A percentile compares a stretch with the other conserved stretches of the same genome.
Evolutionary conservation across 1,284 basidiomycete genomes (phyloP).

Genomic region (Paramarasmius palmivorus): DNA sequence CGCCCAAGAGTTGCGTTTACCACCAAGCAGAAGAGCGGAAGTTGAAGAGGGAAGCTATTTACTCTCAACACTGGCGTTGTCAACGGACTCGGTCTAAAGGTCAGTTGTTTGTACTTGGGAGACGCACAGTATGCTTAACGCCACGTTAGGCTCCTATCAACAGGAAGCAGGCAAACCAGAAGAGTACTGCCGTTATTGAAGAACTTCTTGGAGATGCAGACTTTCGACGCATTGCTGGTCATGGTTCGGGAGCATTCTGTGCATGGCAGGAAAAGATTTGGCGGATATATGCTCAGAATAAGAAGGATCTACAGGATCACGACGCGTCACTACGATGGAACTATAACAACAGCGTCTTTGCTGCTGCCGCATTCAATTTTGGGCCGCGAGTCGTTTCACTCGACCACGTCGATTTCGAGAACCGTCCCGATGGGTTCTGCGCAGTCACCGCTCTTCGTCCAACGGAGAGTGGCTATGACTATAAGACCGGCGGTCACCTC

Average conservation of each 20-base stretch:
- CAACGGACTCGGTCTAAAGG: constrained; percentile 10
- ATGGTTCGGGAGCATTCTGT: too few species aligned
- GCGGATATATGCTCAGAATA: background rate
- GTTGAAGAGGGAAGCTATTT: constrained; percentile 9
- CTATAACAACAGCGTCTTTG: constrained; percentile 3
- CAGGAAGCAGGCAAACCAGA: too few species aligned
- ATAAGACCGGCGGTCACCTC: constrained; percentile 10
- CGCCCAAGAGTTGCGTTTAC: background rate
- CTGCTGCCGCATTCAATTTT: constrained; percentile 7
- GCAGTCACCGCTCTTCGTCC: constrained; percentile 8
- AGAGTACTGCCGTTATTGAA: too few species aligned
- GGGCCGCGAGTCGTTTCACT: background rate
- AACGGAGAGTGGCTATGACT: constrained; percentile 21
- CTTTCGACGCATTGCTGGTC: too few species aligned
- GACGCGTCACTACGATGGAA: background rate
- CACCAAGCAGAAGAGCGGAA: background rate
- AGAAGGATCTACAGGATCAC: background rate
- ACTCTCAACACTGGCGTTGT: constrained; percentile 5
- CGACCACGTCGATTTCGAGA: constrained; percentile 3
- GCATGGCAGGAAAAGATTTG: background rate
- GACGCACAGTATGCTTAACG: background rate
- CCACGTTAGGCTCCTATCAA: background rate
- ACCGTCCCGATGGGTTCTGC: constrained; percentile 6
- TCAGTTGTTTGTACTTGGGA: background rate
- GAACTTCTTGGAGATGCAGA: too few species aligned